Base-by-base conservation (phyloP, 139 green algal genomes). In the Picochlorum sp. region DNA sequence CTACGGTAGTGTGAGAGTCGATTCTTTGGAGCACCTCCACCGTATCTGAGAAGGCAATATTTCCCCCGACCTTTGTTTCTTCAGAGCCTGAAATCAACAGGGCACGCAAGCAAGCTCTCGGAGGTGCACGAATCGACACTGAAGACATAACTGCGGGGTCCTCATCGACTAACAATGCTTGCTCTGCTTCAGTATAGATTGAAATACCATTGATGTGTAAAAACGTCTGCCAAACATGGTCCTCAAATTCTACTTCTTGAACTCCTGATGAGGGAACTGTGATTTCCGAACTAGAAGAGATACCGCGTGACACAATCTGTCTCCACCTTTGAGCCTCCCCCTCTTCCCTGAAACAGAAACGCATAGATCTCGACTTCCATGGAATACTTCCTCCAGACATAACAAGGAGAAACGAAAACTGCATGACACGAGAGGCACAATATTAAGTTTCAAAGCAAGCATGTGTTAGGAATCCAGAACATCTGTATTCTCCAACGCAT, bases 121-220 rank as follows among this genome's bases (percentile, higher is more conserved):
- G 74, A 2, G 61, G 35, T 36, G 57, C 41, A 7, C 71, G 65
- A 41, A 81, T 70, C 3, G 73, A 56, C 3, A 57, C 54, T 2
- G 70, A 77, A 32, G 70, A 61, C 74, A 81, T 81, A 35, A 76
- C 50, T 3, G 70, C 74, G 12, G 28, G 60, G 22, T 47, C 22
- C 39, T n/a, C 73, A 24, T 69, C 73, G 7, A 64, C 51, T 5
- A 70, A 70, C 9, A 71, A 50, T 12, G 25, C 16, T 31, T 24
- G 45, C 40, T 68, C 40, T 20, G 67, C 63, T 20, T 75, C 67
- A 1, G 36, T 63, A 57, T 68, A 74, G 8, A 74, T 54, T 5
- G 67, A 51, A 54, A 74, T 60, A 4, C 67, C 67, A 22, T 74
- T 74, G 8, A 69, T 51, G 61, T 74, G 67, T 10, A 37, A 33